Evolutionary conservation across 805 yeast genomes (phyloP).

Genomic region (Yarrowia sp.): DNA sequence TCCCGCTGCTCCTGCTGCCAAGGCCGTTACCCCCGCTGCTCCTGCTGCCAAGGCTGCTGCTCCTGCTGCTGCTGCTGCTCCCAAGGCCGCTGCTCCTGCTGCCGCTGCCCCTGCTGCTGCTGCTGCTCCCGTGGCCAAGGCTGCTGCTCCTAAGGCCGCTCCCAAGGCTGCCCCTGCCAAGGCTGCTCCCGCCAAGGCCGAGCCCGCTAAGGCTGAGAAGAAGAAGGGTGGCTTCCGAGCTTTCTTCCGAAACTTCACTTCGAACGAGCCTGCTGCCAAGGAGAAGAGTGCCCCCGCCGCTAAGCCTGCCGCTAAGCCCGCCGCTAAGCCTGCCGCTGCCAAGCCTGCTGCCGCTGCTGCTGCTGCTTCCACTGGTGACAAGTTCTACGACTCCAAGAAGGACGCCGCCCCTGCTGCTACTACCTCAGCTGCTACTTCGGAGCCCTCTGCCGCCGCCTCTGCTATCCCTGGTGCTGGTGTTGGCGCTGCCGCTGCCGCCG

Average conservation of each 20-base stretch:
- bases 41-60: neutral
- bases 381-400: slow-evolving; percentile 37
- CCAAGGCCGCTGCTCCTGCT: slow-evolving; percentile 1
- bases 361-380: slow-evolving; percentile 20
- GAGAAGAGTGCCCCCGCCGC: slow-evolving; percentile 19
- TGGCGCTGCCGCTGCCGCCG: slow-evolving; percentile 35
- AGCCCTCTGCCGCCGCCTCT: slow-evolving; percentile 28
- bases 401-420: neutral
- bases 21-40: neutral
- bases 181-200: neutral
- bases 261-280: slow-evolving; percentile 34
- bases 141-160: neutral
- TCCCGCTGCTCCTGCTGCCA: slow-evolving; percentile 17
- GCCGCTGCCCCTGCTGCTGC: neutral
- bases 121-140: neutral
- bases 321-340: slow-evolving; percentile 18
- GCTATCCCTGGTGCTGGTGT: slow-evolving; percentile 34
- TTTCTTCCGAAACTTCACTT: slow-evolving; percentile 21
- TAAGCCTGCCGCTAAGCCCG: slow-evolving; percentile 7
- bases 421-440: neutral
- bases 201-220: slow-evolving; percentile 27
- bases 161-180: neutral
- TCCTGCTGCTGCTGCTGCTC: neutral
- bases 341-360: slow-evolving; percentile 31
- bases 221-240: slow-evolving; percentile 38